Evolutionary conservation across 2,329 filamentous ascomycete genomes (phyloP).

Genomic region (Claviceps quebecensis): DNA sequence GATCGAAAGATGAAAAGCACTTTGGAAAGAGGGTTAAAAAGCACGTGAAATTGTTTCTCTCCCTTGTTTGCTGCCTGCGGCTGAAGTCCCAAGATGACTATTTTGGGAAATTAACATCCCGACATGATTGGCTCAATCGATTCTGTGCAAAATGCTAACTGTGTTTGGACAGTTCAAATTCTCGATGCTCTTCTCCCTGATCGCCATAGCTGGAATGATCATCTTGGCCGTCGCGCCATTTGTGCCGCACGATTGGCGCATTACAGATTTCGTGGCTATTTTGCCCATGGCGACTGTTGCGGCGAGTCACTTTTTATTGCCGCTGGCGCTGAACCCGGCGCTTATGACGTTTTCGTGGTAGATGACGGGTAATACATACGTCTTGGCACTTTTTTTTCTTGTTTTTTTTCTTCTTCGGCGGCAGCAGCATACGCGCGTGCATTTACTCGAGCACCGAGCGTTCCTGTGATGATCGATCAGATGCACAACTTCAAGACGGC

Average conservation of each 20-base stretch:
- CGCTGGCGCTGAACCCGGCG: constrained; percentile 62
- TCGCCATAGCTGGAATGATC: constrained; percentile 48
- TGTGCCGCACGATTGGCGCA: constrained; percentile 50
- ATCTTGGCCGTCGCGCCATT: constrained; percentile 49
- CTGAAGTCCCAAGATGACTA: neutral
- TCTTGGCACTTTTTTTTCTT: neutral
- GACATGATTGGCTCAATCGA: neutral
- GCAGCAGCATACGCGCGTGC: no score
- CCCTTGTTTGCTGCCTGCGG: neutral
- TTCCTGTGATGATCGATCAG: no score
- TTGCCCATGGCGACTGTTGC: constrained; percentile 62
- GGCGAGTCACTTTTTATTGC: constrained; percentile 54
- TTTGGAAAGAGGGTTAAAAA: no score
- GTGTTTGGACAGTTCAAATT: constrained; percentile 47
- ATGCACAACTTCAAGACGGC: no score
- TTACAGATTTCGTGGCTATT: constrained; percentile 61
- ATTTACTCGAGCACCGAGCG: no score
- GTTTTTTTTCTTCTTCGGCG: no score
- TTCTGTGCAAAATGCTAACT: constrained; percentile 8
- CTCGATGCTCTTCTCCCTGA: constrained; percentile 46
- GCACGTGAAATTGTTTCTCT: no score
- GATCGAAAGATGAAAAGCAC: no score
- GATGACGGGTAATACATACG: constrained; percentile 2
- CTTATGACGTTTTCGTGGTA: constrained; percentile 71
- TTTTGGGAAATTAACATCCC: neutral